A percentile compares a stretch with the other conserved stretches of the same genome.
Evolutionary conservation across 306 rosid genomes (phyloP).

Genomic region (Pterocarpus santalinus): DNA sequence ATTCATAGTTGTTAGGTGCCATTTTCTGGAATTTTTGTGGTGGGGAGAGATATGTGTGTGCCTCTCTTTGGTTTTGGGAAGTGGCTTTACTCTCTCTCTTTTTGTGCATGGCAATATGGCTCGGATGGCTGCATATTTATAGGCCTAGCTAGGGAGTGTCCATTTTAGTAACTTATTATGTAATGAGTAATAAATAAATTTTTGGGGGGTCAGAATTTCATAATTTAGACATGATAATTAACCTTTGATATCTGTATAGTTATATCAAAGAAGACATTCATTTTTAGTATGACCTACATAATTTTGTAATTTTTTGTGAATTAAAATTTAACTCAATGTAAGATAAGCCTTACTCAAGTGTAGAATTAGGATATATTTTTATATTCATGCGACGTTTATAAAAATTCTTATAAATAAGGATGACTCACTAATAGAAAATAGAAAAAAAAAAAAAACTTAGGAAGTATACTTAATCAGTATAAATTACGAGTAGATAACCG

Average conservation of each 20-base stretch:
- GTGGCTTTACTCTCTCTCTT: background rate
- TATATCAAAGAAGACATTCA: background rate
- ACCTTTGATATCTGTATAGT: background rate
- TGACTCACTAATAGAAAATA: no score
- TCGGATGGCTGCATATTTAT: conserved; percentile 32
- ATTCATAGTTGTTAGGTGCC: background rate
- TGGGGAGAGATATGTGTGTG: background rate
- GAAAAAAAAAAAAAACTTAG: no score
- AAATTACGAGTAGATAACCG: background rate
- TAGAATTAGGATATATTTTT: no score
- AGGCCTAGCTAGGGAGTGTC: conserved; percentile 14
- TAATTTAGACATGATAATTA: background rate
- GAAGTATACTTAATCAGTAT: no score
- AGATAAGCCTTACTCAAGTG: background rate
- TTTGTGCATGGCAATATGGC: conserved; percentile 29
- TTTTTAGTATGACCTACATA: background rate
- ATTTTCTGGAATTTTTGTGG: background rate
- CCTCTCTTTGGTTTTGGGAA: background rate
- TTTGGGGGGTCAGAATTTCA: background rate
- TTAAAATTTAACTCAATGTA: background rate
- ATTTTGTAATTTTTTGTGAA: background rate
- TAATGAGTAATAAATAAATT: background rate
- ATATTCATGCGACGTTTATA: no score
- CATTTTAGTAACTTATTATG: background rate
- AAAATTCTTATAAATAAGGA: no score